phyloP scores from a whole-genome alignment of 768 basidiomycete species.

The Sporobolomyces roseus region DNA sequence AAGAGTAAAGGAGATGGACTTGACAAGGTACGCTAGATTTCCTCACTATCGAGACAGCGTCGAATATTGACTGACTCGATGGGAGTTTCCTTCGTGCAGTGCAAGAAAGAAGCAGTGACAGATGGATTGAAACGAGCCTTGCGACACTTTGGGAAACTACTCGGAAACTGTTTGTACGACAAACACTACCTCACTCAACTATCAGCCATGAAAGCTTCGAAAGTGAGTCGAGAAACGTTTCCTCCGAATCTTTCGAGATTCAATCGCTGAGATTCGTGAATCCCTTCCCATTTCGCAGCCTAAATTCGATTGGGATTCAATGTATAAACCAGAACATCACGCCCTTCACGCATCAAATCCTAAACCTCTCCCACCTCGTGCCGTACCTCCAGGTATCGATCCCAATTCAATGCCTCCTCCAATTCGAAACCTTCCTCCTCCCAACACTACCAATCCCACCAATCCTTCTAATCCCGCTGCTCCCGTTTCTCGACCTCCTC shows the following conservation, averaged over 20 bases:
- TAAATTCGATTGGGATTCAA: constrained; percentile 40
- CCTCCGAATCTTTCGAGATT: neutral
- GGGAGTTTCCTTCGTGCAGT: constrained; percentile 57
- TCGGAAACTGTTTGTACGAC: constrained; percentile 98
- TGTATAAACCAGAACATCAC: constrained; percentile 34
- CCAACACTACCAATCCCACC: neutral
- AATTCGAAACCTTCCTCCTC: no score
- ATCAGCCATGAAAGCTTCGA: constrained; percentile 75
- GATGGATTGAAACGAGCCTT: constrained; percentile 88
- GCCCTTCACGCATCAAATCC: neutral
- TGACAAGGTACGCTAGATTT: constrained; percentile 73
- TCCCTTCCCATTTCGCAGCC: constrained; percentile 20
- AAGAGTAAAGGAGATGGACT: constrained; percentile 79
- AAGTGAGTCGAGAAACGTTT: constrained; percentile 52
- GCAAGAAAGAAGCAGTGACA: constrained; percentile 97
- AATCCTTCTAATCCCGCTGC: neutral
- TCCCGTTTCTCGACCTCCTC: neutral
- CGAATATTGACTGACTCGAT: no score
- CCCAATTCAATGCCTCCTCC: neutral
- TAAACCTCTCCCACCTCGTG: neutral
- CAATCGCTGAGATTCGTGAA: neutral
- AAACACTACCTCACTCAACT: constrained; percentile 81
- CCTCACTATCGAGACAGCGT: no score
- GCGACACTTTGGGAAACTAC: constrained; percentile 84
- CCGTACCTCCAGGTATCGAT: neutral